These are phyloP conservation scores for Phytophthora palmivora DNA, from an alignment of 352 stramenopile species.

Conservation along the genomic window DNA sequence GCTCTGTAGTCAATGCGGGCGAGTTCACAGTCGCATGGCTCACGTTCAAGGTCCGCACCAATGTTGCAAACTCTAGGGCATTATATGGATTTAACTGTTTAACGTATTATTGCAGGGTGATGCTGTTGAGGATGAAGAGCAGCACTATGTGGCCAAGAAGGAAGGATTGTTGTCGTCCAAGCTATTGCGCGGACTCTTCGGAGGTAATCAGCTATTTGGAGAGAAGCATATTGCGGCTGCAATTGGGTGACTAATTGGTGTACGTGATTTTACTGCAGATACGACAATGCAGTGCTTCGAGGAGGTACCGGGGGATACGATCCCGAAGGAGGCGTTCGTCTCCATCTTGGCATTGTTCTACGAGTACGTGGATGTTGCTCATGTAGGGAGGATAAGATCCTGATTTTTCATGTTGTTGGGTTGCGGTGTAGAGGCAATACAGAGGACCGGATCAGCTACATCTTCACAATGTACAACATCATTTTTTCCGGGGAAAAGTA, in stretches of 20 bases:
- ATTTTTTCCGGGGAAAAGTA: constrained; percentile 77
- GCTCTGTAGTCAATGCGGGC: constrained; percentile 60
- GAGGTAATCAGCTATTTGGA: constrained; percentile 44
- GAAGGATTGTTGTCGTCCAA: constrained; percentile 77
- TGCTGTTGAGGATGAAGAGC: constrained; percentile 68
- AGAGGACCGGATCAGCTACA: constrained; percentile 88
- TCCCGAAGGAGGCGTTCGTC: constrained; percentile 82
- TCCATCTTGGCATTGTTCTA: constrained; percentile 78
- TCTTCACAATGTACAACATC: constrained; percentile 89
- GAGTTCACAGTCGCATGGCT: constrained; percentile 89
- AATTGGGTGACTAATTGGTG: constrained; percentile 2
- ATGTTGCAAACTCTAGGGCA: neutral
- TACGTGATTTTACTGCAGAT: constrained; percentile 37
- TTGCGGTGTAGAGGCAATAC: constrained; percentile 72
- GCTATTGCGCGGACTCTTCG: constrained; percentile 76
- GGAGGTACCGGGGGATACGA: constrained; percentile 54
- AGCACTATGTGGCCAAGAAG: constrained; percentile 75
- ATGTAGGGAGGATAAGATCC: constrained; percentile 5
- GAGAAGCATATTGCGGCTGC: neutral
- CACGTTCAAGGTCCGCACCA: constrained; percentile 77
- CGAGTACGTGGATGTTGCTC: constrained; percentile 51
- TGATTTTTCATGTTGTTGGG: constrained; percentile 22
- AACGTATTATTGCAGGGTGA: constrained; percentile 54
- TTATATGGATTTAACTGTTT: neutral
- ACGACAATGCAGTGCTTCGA: constrained; percentile 72